Percentiles rank a stretch among this genome's conserved stretches.
phyloP scores from a whole-genome alignment of 805 yeast genomes.

The Lipomyces lipofer region DNA sequence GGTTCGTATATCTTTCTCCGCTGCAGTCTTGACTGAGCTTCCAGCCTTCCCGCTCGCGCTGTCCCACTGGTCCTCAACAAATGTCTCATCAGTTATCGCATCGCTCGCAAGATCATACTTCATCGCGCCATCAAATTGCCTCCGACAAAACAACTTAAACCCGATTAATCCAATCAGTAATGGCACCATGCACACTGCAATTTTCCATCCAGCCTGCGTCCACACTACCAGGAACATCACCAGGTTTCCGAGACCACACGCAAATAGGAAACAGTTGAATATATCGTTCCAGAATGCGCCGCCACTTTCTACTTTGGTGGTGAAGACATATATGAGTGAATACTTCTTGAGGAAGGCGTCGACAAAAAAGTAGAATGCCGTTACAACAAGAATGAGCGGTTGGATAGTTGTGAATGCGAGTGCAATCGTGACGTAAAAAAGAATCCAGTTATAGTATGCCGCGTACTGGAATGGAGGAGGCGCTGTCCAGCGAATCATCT shows the following conservation, averaged over 20 bases:
- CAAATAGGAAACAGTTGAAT: slow-evolving; percentile 39
- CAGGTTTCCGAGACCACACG: slow-evolving; percentile 41
- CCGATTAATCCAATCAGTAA: slow-evolving; percentile 35
- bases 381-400: slow-evolving; percentile 41
- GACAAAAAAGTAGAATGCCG: slow-evolving; percentile 37
- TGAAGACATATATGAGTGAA: slow-evolving; percentile 39
- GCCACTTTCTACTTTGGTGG: slow-evolving; percentile 42
- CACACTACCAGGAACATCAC: slow-evolving; percentile 42
- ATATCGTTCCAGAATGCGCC: slow-evolving; percentile 43
- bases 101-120: slow-evolving; percentile 7
- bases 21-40: background rate
- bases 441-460: slow-evolving; percentile 36
- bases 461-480: slow-evolving; percentile 43
- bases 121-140: slow-evolving; percentile 6
- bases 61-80: background rate
- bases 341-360: slow-evolving; percentile 42
- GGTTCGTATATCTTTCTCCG: slow-evolving; percentile 12
- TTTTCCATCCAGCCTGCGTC: slow-evolving; percentile 41
- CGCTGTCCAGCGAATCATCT: slow-evolving; percentile 36
- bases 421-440: slow-evolving; percentile 42
- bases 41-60: background rate
- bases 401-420: slow-evolving; percentile 43
- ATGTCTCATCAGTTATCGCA: slow-evolving; percentile 1
- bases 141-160: slow-evolving; percentile 35
- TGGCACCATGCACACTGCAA: slow-evolving; percentile 40